Base-by-base conservation (phyloP, 2,329 filamentous ascomycete genomes). In the Penicillium sp. region DNA sequence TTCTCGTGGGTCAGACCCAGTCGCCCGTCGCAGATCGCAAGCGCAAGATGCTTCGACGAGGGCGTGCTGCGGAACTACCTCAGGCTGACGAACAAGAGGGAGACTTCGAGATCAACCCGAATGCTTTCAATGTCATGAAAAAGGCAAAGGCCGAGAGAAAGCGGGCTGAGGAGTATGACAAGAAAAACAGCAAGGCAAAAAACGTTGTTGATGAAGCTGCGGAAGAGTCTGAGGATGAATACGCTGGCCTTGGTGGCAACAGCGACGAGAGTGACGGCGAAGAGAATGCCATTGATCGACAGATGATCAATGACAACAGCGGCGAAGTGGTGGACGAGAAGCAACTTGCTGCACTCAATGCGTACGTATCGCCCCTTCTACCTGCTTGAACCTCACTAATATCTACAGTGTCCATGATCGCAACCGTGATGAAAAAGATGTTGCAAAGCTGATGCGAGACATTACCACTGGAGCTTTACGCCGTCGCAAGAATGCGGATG, bases 201-300 rank as follows among this genome's bases (percentile, higher is more conserved):
- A 87, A 88, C 22, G 89, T 96, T 82, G 81, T 99, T 36, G 85
- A 97, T 61, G 94, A 97, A 62, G 92, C 96, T 69, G 93, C 94
- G 56, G 90, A 96, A 65, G 94, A 99, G 75, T 99, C 94, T 0
- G 95, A 99, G 69, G 94, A 99, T 70, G 94, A 99, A 72, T 99
- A 97, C 71, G 93, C 92, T 38, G 94, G 94, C 4, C 80, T 99
- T 9, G 94, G 94, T 62, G 94, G 94, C 58, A 88, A 80, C 10
- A 93, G 92, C 72, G 92, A 93, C 56, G 93, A 97, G 62, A 90
- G 93, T 60, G 87, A 86, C 42, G 88, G 83, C 41, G 88, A 87
- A 51, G 89, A 92, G 54, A 84, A 90, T 55, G 88, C 88, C 34
- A 85, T 89, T 53, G 84, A 94, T 58, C 84, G 88, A 63, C 87